phyloP scores from a whole-genome alignment of 169 alveolate genomes.

The Plasmodium vivax region DNA sequence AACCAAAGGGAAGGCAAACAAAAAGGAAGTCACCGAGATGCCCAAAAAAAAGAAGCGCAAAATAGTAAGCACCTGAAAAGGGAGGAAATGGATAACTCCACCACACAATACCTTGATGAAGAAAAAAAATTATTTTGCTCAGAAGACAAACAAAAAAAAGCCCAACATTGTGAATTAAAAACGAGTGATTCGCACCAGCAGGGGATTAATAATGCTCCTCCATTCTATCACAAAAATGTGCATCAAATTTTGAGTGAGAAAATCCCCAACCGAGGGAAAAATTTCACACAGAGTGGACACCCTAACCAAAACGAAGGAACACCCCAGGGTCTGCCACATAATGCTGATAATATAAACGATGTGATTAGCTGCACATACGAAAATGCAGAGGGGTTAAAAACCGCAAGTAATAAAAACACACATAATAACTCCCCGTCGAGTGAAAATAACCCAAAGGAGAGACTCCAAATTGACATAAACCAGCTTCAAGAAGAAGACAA shows the following conservation, averaged over 20 bases:
- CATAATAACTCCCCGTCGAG: background rate
- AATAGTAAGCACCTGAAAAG: background rate
- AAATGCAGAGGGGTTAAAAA: constrained; percentile 11
- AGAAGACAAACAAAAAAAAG: background rate
- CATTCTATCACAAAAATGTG: background rate
- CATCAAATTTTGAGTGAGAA: background rate
- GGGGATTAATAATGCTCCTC: background rate
- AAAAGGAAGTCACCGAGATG: background rate
- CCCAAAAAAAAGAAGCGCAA: background rate
- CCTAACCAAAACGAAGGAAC: background rate
- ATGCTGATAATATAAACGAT: background rate
- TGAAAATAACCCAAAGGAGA: background rate
- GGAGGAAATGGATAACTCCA: background rate
- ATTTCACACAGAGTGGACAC: background rate
- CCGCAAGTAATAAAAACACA: background rate
- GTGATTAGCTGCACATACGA: background rate
- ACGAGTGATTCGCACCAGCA: background rate
- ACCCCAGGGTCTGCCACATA: background rate
- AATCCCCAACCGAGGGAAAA: background rate
- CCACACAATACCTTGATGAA: background rate
- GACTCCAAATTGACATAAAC: constrained; percentile 3
- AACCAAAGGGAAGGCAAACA: background rate
- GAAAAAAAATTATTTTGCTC: background rate
- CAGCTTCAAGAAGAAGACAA: constrained; percentile 38
- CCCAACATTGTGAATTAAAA: background rate